A percentile compares a stretch with the other conserved stretches of the same genome.
Conservation (phyloP, 2,329 filamentous ascomycete genomes). For the Geosmithia morbida region DNA sequence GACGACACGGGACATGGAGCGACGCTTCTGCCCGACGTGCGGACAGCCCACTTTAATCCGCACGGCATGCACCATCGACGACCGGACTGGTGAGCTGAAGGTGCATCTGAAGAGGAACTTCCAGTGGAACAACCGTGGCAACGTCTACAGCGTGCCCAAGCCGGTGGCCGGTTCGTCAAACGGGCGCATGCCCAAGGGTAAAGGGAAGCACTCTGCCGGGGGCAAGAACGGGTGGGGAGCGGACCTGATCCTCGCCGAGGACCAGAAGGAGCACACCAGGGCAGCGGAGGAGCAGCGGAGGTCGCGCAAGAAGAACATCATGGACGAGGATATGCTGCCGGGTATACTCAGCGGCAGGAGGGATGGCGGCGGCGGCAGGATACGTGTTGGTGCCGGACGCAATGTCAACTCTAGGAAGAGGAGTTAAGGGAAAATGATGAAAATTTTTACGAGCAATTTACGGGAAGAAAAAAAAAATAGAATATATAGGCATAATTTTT, state of each 20-base stretch:
- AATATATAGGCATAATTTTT: neutral
- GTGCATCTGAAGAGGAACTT: conserved; percentile 88
- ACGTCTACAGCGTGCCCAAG: conserved; percentile 87
- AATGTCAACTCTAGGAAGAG: conserved; percentile 71
- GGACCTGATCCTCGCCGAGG: conserved; percentile 74
- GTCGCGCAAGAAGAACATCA: conserved; percentile 62
- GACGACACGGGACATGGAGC: conserved; percentile 66
- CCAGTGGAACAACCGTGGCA: conserved; percentile 89
- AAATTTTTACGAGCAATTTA: neutral
- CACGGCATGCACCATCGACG: conserved; percentile 72
- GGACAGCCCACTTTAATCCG: conserved; percentile 77
- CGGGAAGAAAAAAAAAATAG: conserved; percentile 2
- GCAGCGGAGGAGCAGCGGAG: conserved; percentile 50
- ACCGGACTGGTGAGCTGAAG: conserved; percentile 58
- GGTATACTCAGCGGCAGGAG: conserved; percentile 64
- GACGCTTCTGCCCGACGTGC: conserved; percentile 87
- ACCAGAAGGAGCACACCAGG: conserved; percentile 82
- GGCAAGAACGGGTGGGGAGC: conserved; percentile 81
- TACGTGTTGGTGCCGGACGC: conserved; percentile 71
- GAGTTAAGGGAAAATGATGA: conserved; percentile 17
- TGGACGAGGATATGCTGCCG: conserved; percentile 92
- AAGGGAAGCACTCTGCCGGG: conserved; percentile 23
- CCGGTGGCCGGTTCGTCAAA: conserved; percentile 68
- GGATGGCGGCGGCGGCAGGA: conserved; percentile 47
- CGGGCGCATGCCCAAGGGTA: conserved; percentile 47